phyloP scores from a whole-genome alignment of 306 rosid species.

The Sicyos baderoa region DNA sequence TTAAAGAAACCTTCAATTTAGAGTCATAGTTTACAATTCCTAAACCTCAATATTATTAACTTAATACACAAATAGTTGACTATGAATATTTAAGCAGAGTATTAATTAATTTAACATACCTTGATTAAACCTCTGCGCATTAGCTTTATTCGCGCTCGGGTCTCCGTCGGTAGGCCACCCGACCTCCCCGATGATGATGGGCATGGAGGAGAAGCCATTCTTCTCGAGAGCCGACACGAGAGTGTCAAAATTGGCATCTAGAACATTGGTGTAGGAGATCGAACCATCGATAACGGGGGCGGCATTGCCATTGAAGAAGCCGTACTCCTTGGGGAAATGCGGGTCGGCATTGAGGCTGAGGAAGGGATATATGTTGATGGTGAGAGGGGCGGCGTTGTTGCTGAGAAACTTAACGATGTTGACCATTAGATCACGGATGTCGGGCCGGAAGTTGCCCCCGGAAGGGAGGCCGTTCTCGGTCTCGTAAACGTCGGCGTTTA shows the following conservation, averaged over 20 bases:
- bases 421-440: slow-evolving; percentile 52
- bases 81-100: no score
- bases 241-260: slow-evolving; percentile 91
- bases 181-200: slow-evolving; percentile 74
- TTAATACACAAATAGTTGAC: no score
- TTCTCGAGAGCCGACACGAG: slow-evolving; percentile 75
- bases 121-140: slow-evolving; percentile 72
- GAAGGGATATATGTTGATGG: slow-evolving; percentile 90
- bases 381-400: slow-evolving; percentile 48
- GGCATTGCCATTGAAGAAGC: slow-evolving; percentile 67
- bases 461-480: slow-evolving; percentile 64
- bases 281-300: slow-evolving; percentile 77
- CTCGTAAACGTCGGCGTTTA: slow-evolving; percentile 89
- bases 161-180: slow-evolving; percentile 97
- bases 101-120: slow-evolving; percentile 21
- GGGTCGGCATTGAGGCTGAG: slow-evolving; percentile 93
- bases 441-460: slow-evolving; percentile 69
- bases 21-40: no score
- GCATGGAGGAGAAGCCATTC: slow-evolving; percentile 61
- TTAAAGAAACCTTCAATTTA: no score
- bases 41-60: no score
- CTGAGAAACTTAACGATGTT: slow-evolving; percentile 61
- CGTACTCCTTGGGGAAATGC: slow-evolving; percentile 78
- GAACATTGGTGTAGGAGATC: slow-evolving; percentile 64
- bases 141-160: slow-evolving; percentile 42